Evolutionary conservation across 768 basidiomycete genomes (phyloP).

Genomic region (Termitomyces sp.): DNA sequence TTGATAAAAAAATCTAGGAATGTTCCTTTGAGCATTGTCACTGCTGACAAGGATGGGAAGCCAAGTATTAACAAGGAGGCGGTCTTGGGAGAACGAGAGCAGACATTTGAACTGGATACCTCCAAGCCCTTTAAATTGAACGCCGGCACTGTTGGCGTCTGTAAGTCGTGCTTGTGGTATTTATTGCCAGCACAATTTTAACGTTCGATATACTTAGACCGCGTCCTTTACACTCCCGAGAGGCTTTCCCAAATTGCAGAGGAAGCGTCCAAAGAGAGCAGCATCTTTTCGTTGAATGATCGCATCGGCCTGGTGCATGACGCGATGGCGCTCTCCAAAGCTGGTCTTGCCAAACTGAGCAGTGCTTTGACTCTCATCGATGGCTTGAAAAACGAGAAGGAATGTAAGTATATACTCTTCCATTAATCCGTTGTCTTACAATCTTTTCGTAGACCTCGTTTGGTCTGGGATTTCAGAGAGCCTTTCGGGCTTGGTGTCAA

Average conservation of each 20-base stretch:
- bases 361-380: conserved; percentile 71
- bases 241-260: conserved; percentile 71
- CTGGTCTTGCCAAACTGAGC: conserved; percentile 74
- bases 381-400: conserved; percentile 65
- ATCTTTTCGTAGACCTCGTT: conserved; percentile 54
- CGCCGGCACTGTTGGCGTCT: conserved; percentile 83
- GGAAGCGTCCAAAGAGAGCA: conserved; percentile 57
- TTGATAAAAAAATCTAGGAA: conserved; percentile 41
- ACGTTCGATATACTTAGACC: conserved; percentile 40
- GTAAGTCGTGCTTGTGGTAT: conserved; percentile 38
- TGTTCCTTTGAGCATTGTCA: conserved; percentile 71
- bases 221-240: conserved; percentile 81
- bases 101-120: conserved; percentile 64
- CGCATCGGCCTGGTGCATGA: conserved; percentile 88
- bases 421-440: background rate
- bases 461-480: conserved; percentile 66
- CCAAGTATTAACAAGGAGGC: conserved; percentile 50
- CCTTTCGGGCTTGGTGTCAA: conserved; percentile 46
- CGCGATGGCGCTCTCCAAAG: conserved; percentile 70
- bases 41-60: conserved; percentile 55
- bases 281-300: conserved; percentile 74
- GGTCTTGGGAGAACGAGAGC: conserved; percentile 66
- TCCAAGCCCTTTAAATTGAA: conserved; percentile 85
- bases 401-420: conserved; percentile 43
- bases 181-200: background rate